Base-by-base conservation (phyloP, 2,329 filamentous ascomycete genomes). In the Metarhizium rileyi region DNA sequence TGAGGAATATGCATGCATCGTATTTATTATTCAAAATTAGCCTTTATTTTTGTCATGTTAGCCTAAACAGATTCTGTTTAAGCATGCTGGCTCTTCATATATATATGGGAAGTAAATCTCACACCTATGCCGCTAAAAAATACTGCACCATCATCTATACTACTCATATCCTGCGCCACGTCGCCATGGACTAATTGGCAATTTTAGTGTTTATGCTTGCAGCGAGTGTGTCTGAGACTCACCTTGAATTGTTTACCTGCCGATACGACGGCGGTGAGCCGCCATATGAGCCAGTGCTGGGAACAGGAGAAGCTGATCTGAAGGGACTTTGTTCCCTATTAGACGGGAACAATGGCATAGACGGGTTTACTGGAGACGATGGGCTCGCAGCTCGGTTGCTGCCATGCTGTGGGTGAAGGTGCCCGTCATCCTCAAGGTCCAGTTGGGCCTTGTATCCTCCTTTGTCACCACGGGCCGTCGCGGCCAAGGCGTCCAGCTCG, bases 401-500 rank as follows among this genome's bases (percentile, higher is more conserved):
- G 20, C 46, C 53, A 33, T 66, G 64, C 16, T 63, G 62, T 8
- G 68, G 69, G 5, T 66, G 64, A 50, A 71, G 53, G 2, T 67
- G 68, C 49, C 68, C 63, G 53, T 72, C 69, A n/a, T 71, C 70
- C 27, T 72, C 70, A 28, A 71, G 59, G 52, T 71, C 63, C 30
- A 65, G 56, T 30, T 60, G 59, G 8, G 56, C 54, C 58, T 67
- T 70, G 63, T 69, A 70, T 8, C 48, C 43, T 12, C 51, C 48
- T 46, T 52, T 52, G 43, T 94, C 89, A 51, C 90, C 89, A 61
- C 90, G 83, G 25, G 90, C 90, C 8, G 90, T 94, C n/a, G 86
- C 87, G 56, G 87, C 90, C 51, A 95, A 73, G 10, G 90, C 90
- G 65, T 96, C 89, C 47, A 96, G 77, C 69, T 96, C 90, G 6